Evolutionary conservation across 2,329 filamentous ascomycete species (phyloP).

Genomic region (Cladosporium sp.): DNA sequence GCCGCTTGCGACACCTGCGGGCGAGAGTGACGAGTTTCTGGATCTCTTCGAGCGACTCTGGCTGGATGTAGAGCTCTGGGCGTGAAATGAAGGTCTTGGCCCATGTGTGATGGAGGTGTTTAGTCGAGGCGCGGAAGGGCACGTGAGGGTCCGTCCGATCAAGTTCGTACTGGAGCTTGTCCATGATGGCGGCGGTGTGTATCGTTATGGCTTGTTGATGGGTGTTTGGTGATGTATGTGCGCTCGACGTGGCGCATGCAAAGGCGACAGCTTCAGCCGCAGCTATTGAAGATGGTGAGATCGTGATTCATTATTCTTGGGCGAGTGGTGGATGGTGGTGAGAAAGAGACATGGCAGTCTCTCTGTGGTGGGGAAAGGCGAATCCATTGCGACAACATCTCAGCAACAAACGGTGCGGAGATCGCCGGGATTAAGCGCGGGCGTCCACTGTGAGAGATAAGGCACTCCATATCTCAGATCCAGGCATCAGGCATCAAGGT

Average conservation of each 20-base stretch:
- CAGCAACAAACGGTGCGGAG: not conserved
- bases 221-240: not conserved
- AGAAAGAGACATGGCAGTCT: not conserved
- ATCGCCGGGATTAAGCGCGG: slow-evolving; percentile 7
- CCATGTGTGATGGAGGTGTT: slow-evolving; percentile 86
- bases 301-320: not conserved
- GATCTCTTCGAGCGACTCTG: slow-evolving; percentile 72
- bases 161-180: slow-evolving; percentile 48
- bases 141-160: slow-evolving; percentile 56
- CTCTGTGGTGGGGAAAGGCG: slow-evolving; percentile 54
- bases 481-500: not conserved
- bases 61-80: slow-evolving; percentile 87
- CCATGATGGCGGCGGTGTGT: slow-evolving; percentile 16
- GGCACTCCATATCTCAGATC: too few species aligned
- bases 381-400: not conserved
- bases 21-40: slow-evolving; percentile 79
- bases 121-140: slow-evolving; percentile 69
- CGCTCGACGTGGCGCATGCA: slow-evolving; percentile 12
- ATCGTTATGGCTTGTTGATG: not conserved
- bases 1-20: slow-evolving; percentile 69
- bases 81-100: slow-evolving; percentile 84
- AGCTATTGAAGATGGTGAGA: slow-evolving; percentile 12
- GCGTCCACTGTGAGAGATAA: too few species aligned
- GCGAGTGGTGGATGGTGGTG: slow-evolving; percentile 18
- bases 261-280: slow-evolving; percentile 16